Conservation (phyloP, 2,329 filamentous ascomycete species). For the Ophiognomonia clavigignenti-juglandacearum region DNA sequence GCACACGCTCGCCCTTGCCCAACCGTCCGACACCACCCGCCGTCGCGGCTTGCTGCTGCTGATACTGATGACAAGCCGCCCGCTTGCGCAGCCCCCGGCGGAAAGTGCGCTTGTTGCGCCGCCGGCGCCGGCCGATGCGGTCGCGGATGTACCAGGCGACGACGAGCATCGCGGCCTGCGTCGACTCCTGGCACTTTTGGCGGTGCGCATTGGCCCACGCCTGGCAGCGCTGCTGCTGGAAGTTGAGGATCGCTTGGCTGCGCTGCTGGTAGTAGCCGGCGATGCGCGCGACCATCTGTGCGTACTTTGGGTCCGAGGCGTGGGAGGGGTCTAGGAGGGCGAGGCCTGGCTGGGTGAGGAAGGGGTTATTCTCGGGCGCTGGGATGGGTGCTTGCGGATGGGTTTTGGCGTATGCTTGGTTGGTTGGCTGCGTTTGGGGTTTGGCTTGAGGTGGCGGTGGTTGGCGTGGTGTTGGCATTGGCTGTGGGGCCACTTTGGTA, state of each 20-base stretch:
- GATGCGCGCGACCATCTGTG: slow-evolving; percentile 42
- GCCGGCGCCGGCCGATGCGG: slow-evolving; percentile 37
- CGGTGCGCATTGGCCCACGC: slow-evolving; percentile 42
- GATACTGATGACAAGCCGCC: too few relatives aligned
- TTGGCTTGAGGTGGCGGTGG: neutral
- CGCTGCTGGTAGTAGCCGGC: slow-evolving; percentile 45
- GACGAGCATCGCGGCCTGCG: slow-evolving; percentile 43
- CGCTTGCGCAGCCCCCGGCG: slow-evolving; percentile 33
- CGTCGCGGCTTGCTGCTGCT: slow-evolving; percentile 21
- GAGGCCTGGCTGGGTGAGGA: slow-evolving; percentile 6
- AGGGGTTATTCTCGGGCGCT: slow-evolving; percentile 1
- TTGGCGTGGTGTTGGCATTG: slow-evolving; percentile 5
- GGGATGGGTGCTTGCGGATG: neutral
- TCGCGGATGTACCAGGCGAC: slow-evolving; percentile 47
- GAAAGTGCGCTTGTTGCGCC: slow-evolving; percentile 36
- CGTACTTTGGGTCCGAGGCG: slow-evolving; percentile 33
- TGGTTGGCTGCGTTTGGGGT: neutral
- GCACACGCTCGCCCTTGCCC: slow-evolving; percentile 35
- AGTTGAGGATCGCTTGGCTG: slow-evolving; percentile 40
- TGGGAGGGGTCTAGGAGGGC: slow-evolving; percentile 6
- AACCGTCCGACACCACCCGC: slow-evolving; percentile 16
- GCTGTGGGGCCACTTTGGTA: slow-evolving; percentile 13
- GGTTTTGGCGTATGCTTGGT: neutral
- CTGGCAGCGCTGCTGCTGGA: slow-evolving; percentile 43
- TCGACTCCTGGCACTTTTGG: slow-evolving; percentile 43